phyloP scores from a whole-genome alignment of 768 basidiomycete genomes.

The Galerina marginata region DNA sequence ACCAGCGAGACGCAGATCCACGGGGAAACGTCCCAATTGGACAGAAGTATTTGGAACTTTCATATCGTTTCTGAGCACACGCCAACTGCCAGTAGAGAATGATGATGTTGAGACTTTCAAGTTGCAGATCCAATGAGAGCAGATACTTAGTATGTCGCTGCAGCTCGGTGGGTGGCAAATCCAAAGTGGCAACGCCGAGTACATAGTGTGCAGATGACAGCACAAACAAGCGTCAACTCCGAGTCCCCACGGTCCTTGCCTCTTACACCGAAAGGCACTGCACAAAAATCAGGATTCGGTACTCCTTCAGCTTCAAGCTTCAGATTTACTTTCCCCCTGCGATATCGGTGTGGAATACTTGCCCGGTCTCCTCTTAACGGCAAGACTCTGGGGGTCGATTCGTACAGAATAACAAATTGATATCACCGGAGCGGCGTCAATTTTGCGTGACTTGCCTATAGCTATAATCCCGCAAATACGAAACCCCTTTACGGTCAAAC shows the following conservation, averaged over 20 bases:
- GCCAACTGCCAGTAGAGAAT: too few species aligned
- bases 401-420: background rate
- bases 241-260: background rate
- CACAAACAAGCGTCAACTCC: background rate
- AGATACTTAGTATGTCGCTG: too few species aligned
- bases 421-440: background rate
- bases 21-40: too few species aligned
- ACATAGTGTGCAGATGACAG: background rate
- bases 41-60: too few species aligned
- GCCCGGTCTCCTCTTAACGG: background rate
- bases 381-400: background rate
- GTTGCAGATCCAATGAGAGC: too few species aligned
- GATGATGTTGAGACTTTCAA: too few species aligned
- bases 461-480: constrained; percentile 42
- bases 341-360: too few species aligned
- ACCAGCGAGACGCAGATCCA: too few species aligned
- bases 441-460: constrained; percentile 23
- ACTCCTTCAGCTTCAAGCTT: background rate
- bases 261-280: background rate
- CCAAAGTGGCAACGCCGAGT: too few species aligned
- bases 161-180: too few species aligned
- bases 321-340: background rate
- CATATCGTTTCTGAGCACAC: too few species aligned
- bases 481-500: background rate
- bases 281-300: background rate